A percentile compares a stretch with the other conserved stretches of the same genome.
Conservation (phyloP, 768 basidiomycete genomes). For the Lactifluus rugatus region DNA sequence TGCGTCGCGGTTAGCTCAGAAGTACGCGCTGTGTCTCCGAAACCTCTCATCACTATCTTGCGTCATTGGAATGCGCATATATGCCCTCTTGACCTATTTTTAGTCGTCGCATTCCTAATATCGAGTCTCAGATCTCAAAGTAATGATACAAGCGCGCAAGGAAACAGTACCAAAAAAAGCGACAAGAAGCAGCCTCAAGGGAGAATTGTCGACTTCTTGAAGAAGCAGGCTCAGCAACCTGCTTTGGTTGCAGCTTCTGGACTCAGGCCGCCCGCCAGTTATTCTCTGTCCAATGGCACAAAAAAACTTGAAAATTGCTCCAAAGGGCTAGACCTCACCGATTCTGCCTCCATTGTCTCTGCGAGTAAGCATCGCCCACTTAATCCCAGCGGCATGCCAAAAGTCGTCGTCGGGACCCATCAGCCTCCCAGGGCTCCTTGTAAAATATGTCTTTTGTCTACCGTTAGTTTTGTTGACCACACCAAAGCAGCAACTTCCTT, state of each 20-base stretch:
- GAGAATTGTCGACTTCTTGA: slow-evolving; percentile 39
- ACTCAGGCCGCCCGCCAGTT: slow-evolving; percentile 3
- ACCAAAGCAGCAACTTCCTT: not conserved
- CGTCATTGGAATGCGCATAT: not conserved
- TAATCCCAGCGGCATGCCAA: not conserved
- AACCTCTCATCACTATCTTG: not conserved
- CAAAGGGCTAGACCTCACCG: not conserved
- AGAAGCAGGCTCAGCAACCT: slow-evolving; percentile 29
- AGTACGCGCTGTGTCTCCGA: slow-evolving; percentile 2
- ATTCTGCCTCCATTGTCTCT: not conserved
- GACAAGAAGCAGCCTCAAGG: slow-evolving; percentile 22
- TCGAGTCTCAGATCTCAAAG: not conserved
- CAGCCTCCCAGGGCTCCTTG: not conserved
- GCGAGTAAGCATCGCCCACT: not conserved
- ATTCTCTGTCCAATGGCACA: not conserved
- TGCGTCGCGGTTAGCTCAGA: slow-evolving; percentile 33
- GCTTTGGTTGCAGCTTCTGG: not conserved
- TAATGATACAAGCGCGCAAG: not conserved
- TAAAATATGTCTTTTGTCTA: not conserved
- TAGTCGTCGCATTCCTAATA: not conserved
- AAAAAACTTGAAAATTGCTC: not conserved
- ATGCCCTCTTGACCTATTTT: not conserved
- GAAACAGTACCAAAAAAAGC: not conserved
- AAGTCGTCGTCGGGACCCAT: not conserved
- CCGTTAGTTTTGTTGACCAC: not conserved